A percentile compares a stretch with the other conserved stretches of the same genome.
phyloP scores from a whole-genome alignment of 495 filamentous ascomycete species.

The Hypomontagnella submonticulosa region DNA sequence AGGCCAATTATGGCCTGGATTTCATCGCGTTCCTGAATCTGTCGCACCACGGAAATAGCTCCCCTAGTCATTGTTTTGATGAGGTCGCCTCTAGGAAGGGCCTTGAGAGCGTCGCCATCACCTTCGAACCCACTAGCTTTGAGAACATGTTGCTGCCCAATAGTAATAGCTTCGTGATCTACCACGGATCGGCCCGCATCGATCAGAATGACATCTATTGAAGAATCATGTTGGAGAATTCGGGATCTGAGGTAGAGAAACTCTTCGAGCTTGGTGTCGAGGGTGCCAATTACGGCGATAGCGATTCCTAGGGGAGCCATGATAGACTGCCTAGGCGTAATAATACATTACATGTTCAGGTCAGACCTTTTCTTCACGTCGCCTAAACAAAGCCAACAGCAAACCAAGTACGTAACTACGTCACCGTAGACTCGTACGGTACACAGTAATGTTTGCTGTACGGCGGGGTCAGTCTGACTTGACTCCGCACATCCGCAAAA shows the following conservation, averaged over 20 bases:
- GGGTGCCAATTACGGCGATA: constrained; percentile 72
- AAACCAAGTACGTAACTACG: too few species aligned
- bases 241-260: constrained; percentile 65
- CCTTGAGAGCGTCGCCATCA: constrained; percentile 23
- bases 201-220: constrained; percentile 60
- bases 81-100: constrained; percentile 59
- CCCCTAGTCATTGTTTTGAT: constrained; percentile 61
- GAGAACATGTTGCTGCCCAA: constrained; percentile 57
- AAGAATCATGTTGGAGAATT: constrained; percentile 51
- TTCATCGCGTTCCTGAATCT: constrained; percentile 45
- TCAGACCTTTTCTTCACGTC: too few species aligned
- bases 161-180: constrained; percentile 57
- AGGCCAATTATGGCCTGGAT: constrained; percentile 67
- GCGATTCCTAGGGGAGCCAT: constrained; percentile 50
- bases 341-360: too few species aligned
- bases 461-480: too few species aligned
- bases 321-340: background rate
- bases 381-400: too few species aligned
- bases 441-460: too few species aligned
- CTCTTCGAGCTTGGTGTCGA: constrained; percentile 73
- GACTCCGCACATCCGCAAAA: too few species aligned
- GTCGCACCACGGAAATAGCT: constrained; percentile 49
- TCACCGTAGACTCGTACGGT: too few species aligned
- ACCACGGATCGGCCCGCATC: constrained; percentile 64
- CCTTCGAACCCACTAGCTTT: constrained; percentile 31